Evolutionary conservation across 83 land plant genomes (phyloP), one percentile per base, ranked within the genome.

Genomic region (Picea abies): DNA sequence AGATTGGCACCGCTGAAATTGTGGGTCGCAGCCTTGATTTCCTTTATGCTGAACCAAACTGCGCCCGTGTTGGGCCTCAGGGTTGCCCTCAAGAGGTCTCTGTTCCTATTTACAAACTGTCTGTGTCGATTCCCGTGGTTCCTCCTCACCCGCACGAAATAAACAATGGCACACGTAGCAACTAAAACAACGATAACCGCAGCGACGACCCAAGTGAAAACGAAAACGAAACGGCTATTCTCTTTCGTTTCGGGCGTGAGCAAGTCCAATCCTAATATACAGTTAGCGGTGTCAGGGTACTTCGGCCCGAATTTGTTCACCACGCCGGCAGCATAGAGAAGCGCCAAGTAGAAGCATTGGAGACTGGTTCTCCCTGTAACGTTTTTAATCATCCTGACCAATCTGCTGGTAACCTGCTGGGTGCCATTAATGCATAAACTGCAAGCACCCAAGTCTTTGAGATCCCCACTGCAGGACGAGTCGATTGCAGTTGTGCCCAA

Each of bases 311-410:
- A 26, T 25, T 76, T 63, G 67, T 90, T 92, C 1, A 81, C 90
- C 37, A 90, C 70, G 3, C 88, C 94, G 63, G 86, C 89, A 19
- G 94, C 92, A 78, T 92, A 92, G 47, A 90, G 37, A 32, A 88
- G 44, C 22, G 89, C 76, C 68, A 86, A 84, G 62, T 90, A 84
- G 70, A 85, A 85, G 83, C 86, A 85, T 17, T 44, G 20, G 26
- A 17, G 78, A 23, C 37, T 49, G 29, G 70, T 73, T 19, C 14
- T 62, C 12, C 2, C 60, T 23, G 78, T 41, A 23, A 79, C 65
- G 73, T 86, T 89, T 26, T 81, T 80, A 56, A 80, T 84, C n/a
- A 84, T 23, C 0, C 60, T 20, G 16, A 82, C 80, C 75, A 92
- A 25, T 63, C 16, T 22, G 3, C 83, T 22, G 32, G 75, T 81